Evolutionary conservation across 345 rosid species (phyloP).

Genomic region (Populus nigra): DNA sequence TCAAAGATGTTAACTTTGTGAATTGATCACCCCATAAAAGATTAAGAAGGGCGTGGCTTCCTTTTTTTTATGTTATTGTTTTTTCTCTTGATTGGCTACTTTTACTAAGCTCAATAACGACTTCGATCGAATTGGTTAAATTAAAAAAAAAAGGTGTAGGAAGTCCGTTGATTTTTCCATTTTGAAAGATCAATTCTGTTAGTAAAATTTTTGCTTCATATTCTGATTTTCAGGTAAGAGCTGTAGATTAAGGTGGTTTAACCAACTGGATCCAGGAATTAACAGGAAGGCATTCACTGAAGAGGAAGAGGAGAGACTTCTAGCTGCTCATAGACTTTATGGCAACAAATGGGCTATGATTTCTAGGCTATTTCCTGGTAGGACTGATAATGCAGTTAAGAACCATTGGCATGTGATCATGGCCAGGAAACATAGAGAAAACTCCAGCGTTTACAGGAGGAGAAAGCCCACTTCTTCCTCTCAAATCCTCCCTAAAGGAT

Average conservation of each 20-base stretch:
- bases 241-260: slow-evolving; percentile 94
- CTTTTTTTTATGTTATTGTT: no score
- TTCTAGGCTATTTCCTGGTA: slow-evolving; percentile 78
- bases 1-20: neutral
- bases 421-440: slow-evolving; percentile 84
- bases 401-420: slow-evolving; percentile 97
- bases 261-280: slow-evolving; percentile 88
- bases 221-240: slow-evolving; percentile 66
- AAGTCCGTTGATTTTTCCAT: neutral
- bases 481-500: slow-evolving; percentile 13
- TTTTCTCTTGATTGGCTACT: neutral
- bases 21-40: neutral
- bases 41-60: neutral
- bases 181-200: neutral
- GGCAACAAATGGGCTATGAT: slow-evolving; percentile 96
- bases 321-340: slow-evolving; percentile 62
- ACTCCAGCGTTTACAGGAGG: slow-evolving; percentile 43
- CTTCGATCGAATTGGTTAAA: neutral
- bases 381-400: slow-evolving; percentile 94
- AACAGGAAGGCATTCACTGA: slow-evolving; percentile 70
- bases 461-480: slow-evolving; percentile 39
- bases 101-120: neutral
- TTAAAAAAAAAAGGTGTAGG: neutral
- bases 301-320: slow-evolving; percentile 78
- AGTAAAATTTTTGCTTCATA: neutral